Evolutionary conservation across 2,329 filamentous ascomycete genomes (phyloP).

Genomic region (Colletotrichum sp.): DNA sequence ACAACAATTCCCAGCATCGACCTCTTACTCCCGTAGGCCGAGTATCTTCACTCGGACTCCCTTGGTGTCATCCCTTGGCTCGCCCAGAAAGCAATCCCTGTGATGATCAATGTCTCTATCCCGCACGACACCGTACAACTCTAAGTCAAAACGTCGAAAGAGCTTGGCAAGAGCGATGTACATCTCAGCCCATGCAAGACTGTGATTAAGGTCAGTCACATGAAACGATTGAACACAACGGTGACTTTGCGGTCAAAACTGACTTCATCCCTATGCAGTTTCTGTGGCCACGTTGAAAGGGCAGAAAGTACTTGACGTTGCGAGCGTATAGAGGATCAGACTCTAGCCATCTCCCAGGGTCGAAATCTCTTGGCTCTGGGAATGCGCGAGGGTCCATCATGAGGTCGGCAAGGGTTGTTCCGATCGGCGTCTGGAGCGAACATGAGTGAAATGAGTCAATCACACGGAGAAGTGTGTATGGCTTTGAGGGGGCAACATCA

Average conservation of each 20-base stretch:
- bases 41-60: background rate
- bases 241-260: background rate
- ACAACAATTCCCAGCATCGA: background rate
- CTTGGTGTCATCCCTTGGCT: background rate
- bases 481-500: too few species aligned
- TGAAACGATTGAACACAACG: background rate
- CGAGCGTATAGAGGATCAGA: background rate
- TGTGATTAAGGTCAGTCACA: background rate
- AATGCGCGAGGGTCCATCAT: background rate
- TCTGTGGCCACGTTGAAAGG: background rate
- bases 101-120: conserved; percentile 4
- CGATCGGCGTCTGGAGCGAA: background rate
- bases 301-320: background rate
- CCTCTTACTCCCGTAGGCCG: background rate
- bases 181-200: background rate
- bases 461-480: background rate
- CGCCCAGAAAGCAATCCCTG: background rate
- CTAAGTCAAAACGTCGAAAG: conserved; percentile 20
- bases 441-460: background rate
- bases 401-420: background rate
- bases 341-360: background rate
- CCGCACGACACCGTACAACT: conserved; percentile 25
- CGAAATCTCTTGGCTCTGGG: background rate
- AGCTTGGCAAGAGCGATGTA: conserved; percentile 1
- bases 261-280: background rate